Evolutionary conservation across 257 asterid genomes (phyloP), one percentile per base, ranked within the genome.

Genomic region (Jacaranda mimosifolia): DNA sequence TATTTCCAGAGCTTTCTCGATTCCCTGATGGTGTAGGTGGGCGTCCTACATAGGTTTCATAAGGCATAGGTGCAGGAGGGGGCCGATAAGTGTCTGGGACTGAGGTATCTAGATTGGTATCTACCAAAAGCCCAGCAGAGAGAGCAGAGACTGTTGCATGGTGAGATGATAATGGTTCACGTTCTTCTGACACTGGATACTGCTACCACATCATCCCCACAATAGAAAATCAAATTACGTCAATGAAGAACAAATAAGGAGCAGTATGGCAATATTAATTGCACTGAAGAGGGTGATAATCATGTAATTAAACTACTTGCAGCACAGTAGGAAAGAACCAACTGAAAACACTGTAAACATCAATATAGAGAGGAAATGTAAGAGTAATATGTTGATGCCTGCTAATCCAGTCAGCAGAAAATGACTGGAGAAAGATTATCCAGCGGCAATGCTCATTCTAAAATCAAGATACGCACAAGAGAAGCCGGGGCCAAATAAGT

Each of bases 31-130:
- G 85, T 1, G 90, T 83, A 45, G 77, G 81, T 74, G 92, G 90
- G 67, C 6, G 77, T 65, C 84, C 86, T 55, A 64, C 88, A 73
- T 73, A 58, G 49, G 84, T 84, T 74, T 92, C 97, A 83, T 87
- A 92, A 42, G 97, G 97, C 72, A 89, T 76, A 32, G 97, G 98
- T 21, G 86, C 87, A 53, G 98, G 97, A 58, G 98, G 97, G 46
- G 96, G 85, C 35, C 87, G 83, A 80, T 89, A 94, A 59, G 98
- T 89, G 78, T 91, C 97, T 36, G 92, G 98, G 73, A 84, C 82
- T 63, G 98, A 85, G 42, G 98, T 91, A 79, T 91, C 97, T 77
- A 91, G 86, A 87, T 92, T 94, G 59, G 98, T 91, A 79, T 94
- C 99, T 4, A 94, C 98, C 85, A 92, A 83, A 67, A 88, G 92